A percentile compares a stretch with the other conserved stretches of the same genome.
Evolutionary conservation across 768 basidiomycete species (phyloP).

Genomic region (Mycena polygramma): DNA sequence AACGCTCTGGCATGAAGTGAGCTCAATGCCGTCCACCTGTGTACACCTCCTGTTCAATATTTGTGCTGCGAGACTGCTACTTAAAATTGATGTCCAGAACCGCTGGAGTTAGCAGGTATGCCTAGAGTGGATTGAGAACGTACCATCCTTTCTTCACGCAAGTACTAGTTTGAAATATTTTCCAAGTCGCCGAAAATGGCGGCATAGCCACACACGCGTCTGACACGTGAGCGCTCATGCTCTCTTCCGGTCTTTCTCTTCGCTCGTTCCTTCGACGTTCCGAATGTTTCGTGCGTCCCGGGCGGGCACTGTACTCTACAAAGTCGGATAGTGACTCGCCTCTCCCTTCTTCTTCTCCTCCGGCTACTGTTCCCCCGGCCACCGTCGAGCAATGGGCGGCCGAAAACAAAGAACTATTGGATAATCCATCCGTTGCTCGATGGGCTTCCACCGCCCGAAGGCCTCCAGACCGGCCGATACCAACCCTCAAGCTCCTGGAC

Average conservation of each 20-base stretch:
- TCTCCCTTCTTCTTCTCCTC: no score
- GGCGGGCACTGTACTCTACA: slow-evolving; percentile 31
- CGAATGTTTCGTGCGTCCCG: slow-evolving; percentile 20
- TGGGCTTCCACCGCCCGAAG: slow-evolving; percentile 38
- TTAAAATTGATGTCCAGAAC: no score
- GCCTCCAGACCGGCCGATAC: slow-evolving; percentile 39
- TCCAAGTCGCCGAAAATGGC: no score
- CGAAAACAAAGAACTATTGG: slow-evolving; percentile 21
- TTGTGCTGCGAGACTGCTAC: no score
- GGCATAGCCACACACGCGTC: slow-evolving; percentile 21
- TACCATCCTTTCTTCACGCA: no score
- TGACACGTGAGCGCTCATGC: slow-evolving; percentile 25
- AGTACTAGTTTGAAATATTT: no score
- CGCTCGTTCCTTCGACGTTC: slow-evolving; percentile 31
- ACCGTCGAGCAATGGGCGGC: slow-evolving; percentile 34
- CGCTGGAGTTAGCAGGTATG: no score
- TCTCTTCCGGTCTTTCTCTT: slow-evolving; percentile 18
- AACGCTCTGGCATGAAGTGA: no score
- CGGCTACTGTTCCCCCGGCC: background rate
- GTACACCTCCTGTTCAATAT: no score
- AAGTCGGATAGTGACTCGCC: slow-evolving; percentile 25
- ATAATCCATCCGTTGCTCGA: slow-evolving; percentile 31
- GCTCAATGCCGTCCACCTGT: no score
- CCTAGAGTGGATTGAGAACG: no score
- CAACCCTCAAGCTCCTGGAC: slow-evolving; percentile 49